phyloP scores from a whole-genome alignment of 495 filamentous ascomycete species.

The Podospora conica region DNA sequence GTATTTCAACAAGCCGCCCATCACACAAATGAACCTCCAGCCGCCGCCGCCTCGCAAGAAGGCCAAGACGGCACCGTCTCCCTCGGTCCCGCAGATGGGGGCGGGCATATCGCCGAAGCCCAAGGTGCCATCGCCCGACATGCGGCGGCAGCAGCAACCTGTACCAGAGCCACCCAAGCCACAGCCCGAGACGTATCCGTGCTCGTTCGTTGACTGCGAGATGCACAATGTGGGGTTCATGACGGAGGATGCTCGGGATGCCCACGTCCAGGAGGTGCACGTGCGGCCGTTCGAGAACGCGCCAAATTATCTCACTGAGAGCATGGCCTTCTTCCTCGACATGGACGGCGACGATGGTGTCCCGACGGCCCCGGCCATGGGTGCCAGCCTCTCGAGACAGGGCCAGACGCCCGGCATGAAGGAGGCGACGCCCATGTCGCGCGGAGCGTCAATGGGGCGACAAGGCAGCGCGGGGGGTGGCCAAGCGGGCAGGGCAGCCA shows the following conservation, averaged over 20 bases:
- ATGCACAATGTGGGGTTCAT: slow-evolving; percentile 43
- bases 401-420: slow-evolving; percentile 37
- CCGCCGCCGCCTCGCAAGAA: slow-evolving; percentile 49
- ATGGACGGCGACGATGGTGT: slow-evolving; percentile 34
- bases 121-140: slow-evolving; percentile 41
- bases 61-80: slow-evolving; percentile 36
- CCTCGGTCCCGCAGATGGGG: slow-evolving; percentile 18
- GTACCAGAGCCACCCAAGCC: slow-evolving; percentile 28
- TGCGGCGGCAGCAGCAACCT: slow-evolving; percentile 37
- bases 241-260: slow-evolving; percentile 45
- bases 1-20: slow-evolving; percentile 39
- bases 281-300: slow-evolving; percentile 48
- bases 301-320: slow-evolving; percentile 43
- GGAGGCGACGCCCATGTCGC: slow-evolving; percentile 41
- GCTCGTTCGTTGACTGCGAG: slow-evolving; percentile 43
- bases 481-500: slow-evolving; percentile 21
- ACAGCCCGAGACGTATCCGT: slow-evolving; percentile 36
- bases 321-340: slow-evolving; percentile 40
- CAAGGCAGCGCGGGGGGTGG: slow-evolving; percentile 34
- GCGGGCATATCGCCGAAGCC: slow-evolving; percentile 44
- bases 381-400: slow-evolving; percentile 35
- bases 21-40: slow-evolving; percentile 48
- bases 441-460: slow-evolving; percentile 40
- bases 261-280: slow-evolving; percentile 51
- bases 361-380: slow-evolving; percentile 28